A percentile compares a stretch with the other conserved stretches of the same genome.
These are phyloP conservation scores for Boletus sp. DNA, from an alignment of 768 basidiomycete species.

Conservation along the genomic window DNA sequence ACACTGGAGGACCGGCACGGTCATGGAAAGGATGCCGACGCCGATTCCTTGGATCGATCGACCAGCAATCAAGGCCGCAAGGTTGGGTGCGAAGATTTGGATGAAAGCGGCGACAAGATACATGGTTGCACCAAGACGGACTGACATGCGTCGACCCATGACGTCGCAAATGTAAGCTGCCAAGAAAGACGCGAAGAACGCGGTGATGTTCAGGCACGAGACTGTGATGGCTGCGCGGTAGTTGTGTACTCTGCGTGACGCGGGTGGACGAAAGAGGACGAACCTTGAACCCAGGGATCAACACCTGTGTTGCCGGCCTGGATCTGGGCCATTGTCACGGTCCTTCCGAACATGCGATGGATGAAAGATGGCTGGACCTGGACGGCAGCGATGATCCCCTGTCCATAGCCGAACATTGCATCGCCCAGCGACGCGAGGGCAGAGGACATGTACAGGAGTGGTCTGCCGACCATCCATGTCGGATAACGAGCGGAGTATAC, in stretches of 20 bases:
- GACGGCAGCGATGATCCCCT: conserved; percentile 49
- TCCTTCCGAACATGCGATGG: conserved; percentile 43
- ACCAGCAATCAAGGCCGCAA: conserved; percentile 38
- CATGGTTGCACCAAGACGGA: conserved; percentile 48
- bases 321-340: conserved; percentile 44
- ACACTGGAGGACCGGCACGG: conserved; percentile 47
- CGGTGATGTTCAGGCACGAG: conserved; percentile 48
- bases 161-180: conserved; percentile 50
- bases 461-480: conserved; percentile 48
- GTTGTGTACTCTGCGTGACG: background rate
- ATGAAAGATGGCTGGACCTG: conserved; percentile 55
- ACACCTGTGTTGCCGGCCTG: conserved; percentile 43
- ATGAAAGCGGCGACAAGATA: conserved; percentile 49
- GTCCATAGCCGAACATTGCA: conserved; percentile 55
- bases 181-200: conserved; percentile 42
- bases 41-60: conserved; percentile 47
- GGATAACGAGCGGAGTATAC: conserved; percentile 47
- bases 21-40: conserved; percentile 50
- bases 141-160: conserved; percentile 48
- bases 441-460: conserved; percentile 48
- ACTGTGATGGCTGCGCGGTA: conserved; percentile 42
- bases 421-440: conserved; percentile 55
- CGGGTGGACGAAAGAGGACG: conserved; percentile 1
- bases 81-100: conserved; percentile 47
- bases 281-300: conserved; percentile 45